phyloP scores from a whole-genome alignment of 2,329 filamentous ascomycete species.

The Talaromyces sp. region DNA sequence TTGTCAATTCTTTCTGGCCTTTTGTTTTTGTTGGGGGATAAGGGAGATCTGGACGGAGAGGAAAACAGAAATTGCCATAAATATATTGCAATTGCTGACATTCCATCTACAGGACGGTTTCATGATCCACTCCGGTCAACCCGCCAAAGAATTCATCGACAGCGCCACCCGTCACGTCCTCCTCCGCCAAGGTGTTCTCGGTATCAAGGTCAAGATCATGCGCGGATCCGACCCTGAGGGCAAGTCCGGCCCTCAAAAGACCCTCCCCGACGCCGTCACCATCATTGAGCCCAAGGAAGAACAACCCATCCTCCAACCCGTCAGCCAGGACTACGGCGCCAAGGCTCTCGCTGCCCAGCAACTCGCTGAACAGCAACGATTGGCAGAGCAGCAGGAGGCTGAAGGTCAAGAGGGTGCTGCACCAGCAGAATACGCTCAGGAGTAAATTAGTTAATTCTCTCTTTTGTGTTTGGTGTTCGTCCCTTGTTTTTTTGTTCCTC shows the following conservation, averaged over 20 bases:
- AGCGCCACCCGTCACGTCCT: conserved; percentile 97
- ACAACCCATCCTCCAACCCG: conserved; percentile 86
- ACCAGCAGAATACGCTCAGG: conserved; percentile 42
- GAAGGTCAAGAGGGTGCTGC: conserved; percentile 42
- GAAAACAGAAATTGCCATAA: background rate
- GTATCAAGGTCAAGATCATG: conserved; percentile 99
- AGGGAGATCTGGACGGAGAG: background rate
- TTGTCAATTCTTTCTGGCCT: background rate
- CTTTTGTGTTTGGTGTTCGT: conserved; percentile 21
- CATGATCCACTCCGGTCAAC: conserved; percentile 99
- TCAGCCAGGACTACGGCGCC: conserved; percentile 97
- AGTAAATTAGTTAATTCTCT: conserved; percentile 35
- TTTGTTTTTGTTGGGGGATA: no score
- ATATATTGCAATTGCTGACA: background rate
- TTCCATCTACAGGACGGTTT: conserved; percentile 70
- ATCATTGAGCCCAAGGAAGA: conserved; percentile 99
- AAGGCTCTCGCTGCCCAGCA: conserved; percentile 68
- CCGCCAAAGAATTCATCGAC: conserved; percentile 99
- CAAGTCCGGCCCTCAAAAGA: conserved; percentile 96
- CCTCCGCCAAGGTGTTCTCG: conserved; percentile 97
- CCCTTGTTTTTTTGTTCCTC: conserved; percentile 5
- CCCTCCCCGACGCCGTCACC: conserved; percentile 95
- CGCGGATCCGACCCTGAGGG: conserved; percentile 98
- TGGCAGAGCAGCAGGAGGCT: conserved; percentile 53
- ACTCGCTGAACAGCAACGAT: conserved; percentile 51